Evolutionary conservation across 73 alveolate species (phyloP).

Genomic region (Stentor coeruleus): DNA sequence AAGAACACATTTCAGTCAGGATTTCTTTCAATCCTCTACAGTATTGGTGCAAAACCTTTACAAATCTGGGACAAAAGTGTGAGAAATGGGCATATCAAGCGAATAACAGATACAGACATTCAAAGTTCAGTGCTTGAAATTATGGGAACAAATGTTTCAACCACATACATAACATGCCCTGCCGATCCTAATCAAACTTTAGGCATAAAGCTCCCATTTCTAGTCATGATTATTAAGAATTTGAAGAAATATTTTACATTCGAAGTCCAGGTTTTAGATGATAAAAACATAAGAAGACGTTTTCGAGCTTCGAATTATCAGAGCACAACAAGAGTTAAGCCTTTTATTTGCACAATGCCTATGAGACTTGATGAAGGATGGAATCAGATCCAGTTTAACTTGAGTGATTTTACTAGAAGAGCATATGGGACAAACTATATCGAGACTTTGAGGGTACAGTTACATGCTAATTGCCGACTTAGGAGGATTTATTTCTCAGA

Average conservation of each 20-base stretch:
- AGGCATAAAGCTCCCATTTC: constrained; percentile 95
- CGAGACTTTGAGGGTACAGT: constrained; percentile 74
- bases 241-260: constrained; percentile 96
- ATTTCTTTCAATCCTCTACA: constrained; percentile 80
- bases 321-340: constrained; percentile 96
- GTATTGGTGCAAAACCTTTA: constrained; percentile 89
- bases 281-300: constrained; percentile 95
- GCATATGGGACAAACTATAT: constrained; percentile 76
- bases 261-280: constrained; percentile 97
- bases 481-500: constrained; percentile 77
- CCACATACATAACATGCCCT: constrained; percentile 94
- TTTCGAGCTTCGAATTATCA: constrained; percentile 97
- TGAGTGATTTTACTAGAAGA: constrained; percentile 71
- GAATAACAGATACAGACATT: constrained; percentile 97
- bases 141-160: constrained; percentile 96
- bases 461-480: constrained; percentile 76
- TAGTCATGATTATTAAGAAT: constrained; percentile 95
- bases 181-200: constrained; percentile 91
- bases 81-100: constrained; percentile 95
- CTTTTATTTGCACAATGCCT: constrained; percentile 96
- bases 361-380: constrained; percentile 80
- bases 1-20: constrained; percentile 41
- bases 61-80: constrained; percentile 94
- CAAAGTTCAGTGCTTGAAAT: constrained; percentile 93
- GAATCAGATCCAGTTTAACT: constrained; percentile 67